Conservation (phyloP, 139 green algal species). For the Chlamydomonas sp. region DNA sequence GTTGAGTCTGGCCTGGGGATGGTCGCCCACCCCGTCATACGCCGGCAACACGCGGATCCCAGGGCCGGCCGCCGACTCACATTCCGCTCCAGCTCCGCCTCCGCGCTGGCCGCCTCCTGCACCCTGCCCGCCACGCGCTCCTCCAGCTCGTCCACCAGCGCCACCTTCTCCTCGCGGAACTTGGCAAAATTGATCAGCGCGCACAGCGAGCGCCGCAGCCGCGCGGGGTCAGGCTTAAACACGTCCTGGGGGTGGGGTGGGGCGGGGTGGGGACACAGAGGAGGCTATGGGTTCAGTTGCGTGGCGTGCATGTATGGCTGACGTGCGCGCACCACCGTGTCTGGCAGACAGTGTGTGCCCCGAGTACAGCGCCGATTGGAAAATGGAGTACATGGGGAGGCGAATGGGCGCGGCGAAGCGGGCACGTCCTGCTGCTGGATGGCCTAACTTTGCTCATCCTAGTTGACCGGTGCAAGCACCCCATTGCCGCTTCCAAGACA, state of each 20-base stretch:
- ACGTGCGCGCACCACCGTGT: background rate
- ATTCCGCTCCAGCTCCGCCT: slow-evolving; percentile 59
- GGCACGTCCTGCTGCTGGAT: too few relatives aligned
- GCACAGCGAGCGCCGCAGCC: slow-evolving; percentile 83
- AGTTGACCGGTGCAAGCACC: too few relatives aligned
- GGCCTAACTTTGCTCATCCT: too few relatives aligned
- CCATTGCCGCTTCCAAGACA: background rate
- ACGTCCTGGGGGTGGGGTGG: slow-evolving; percentile 74
- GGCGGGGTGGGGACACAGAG: background rate
- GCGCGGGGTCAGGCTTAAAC: slow-evolving; percentile 85
- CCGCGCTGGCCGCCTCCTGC: slow-evolving; percentile 51
- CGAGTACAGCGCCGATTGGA: too few relatives aligned
- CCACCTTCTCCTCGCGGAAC: slow-evolving; percentile 91
- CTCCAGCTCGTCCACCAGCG: slow-evolving; percentile 33
- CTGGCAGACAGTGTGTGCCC: too few relatives aligned
- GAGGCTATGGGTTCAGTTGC: background rate
- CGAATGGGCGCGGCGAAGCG: background rate
- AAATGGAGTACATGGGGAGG: too few relatives aligned
- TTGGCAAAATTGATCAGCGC: slow-evolving; percentile 97
- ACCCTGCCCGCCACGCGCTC: slow-evolving; percentile 49
- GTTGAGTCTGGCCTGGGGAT: too few relatives aligned
- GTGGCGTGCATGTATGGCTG: background rate
- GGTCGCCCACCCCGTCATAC: background rate
- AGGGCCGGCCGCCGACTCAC: slow-evolving; percentile 31
- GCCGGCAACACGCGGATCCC: background rate